A percentile compares a stretch with the other conserved stretches of the same genome.
phyloP scores from a whole-genome alignment of 2,329 filamentous ascomycete genomes.

The Aschersonia sp. region DNA sequence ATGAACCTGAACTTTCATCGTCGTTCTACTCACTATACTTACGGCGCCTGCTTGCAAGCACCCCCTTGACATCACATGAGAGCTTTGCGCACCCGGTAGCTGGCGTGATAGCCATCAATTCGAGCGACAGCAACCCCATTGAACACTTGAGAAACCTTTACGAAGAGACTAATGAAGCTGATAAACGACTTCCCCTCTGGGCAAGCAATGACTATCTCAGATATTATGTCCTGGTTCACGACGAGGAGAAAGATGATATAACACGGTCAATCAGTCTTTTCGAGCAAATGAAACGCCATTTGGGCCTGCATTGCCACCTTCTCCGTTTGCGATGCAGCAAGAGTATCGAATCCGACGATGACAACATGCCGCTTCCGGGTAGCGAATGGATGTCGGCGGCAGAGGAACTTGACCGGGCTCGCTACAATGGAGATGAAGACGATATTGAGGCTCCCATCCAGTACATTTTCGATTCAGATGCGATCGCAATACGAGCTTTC shows the following conservation, averaged over 20 bases:
- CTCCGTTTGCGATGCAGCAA: conserved; percentile 72
- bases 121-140: conserved; percentile 67
- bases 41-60: conserved; percentile 64
- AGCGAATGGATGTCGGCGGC: conserved; percentile 81
- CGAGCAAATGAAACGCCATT: conserved; percentile 98
- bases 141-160: conserved; percentile 79
- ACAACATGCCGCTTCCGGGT: conserved; percentile 66
- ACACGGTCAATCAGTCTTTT: conserved; percentile 78
- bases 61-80: conserved; percentile 71
- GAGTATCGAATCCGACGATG: conserved; percentile 80
- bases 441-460: conserved; percentile 55
- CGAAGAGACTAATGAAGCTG: conserved; percentile 65
- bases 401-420: conserved; percentile 68
- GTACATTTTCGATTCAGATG: conserved; percentile 86
- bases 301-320: conserved; percentile 89
- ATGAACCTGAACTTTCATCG: conserved; percentile 42
- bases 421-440: conserved; percentile 51
- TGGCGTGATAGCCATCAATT: conserved; percentile 89
- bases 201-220: conserved; percentile 83
- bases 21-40: conserved; percentile 80
- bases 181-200: conserved; percentile 63
- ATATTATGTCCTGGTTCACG: conserved; percentile 93
- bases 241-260: conserved; percentile 91
- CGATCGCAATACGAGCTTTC: conserved; percentile 74
- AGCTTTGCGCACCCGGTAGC: conserved; percentile 91